These are phyloP conservation scores for Heliamphora pulchella DNA, from an alignment of 179 eudicot genomes.

Conservation along the genomic window DNA sequence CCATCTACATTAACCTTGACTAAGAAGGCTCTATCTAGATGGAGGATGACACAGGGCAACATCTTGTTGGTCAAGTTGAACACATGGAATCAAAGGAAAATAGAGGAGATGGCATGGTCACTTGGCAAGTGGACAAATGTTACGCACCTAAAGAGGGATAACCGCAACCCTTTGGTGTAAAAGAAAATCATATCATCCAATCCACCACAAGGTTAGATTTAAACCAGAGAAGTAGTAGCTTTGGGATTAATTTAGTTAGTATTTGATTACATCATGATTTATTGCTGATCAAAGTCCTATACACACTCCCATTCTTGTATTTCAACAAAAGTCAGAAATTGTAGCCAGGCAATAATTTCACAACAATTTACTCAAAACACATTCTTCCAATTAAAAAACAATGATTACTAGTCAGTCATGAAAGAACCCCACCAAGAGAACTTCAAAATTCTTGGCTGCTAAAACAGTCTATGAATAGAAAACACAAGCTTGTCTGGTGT, in stretches of 20 bases:
- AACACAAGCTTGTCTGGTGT: not conserved
- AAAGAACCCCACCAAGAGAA: not conserved
- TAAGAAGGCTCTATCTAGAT: not conserved
- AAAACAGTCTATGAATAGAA: not conserved
- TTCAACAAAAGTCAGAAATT: not conserved
- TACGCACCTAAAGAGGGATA: not conserved
- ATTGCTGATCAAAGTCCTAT: not conserved
- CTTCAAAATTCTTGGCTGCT: not conserved
- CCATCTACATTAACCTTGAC: no score
- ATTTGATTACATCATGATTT: not conserved
- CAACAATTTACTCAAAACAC: not conserved
- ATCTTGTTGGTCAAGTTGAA: not conserved
- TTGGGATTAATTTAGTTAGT: not conserved
- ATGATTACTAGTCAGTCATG: not conserved
- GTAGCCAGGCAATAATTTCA: not conserved
- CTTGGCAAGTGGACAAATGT: not conserved
- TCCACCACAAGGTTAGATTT: not conserved
- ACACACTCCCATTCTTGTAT: not conserved
- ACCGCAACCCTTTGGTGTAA: not conserved
- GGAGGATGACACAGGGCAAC: not conserved
- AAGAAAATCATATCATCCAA: not conserved
- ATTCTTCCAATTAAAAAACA: not conserved
- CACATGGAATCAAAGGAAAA: not conserved
- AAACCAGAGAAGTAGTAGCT: not conserved
- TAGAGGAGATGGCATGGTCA: not conserved